phyloP scores from a whole-genome alignment of 169 alveolate genomes.

The Cyclospora cayetanensis region DNA sequence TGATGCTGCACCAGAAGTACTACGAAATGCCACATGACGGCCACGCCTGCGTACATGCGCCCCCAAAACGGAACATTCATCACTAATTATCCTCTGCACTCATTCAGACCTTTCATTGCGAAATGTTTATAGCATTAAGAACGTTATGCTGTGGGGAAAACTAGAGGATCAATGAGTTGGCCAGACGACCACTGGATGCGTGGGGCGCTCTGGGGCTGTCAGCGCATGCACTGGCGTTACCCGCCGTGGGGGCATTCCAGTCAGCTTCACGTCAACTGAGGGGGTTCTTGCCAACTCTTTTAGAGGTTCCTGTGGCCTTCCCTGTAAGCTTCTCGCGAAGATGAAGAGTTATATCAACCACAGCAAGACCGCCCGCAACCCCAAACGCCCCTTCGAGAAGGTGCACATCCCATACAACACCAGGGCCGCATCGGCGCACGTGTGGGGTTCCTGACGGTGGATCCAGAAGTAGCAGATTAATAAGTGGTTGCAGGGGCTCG shows the following conservation, averaged over 20 bases:
- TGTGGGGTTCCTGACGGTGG: neutral
- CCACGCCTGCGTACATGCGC: too few relatives aligned
- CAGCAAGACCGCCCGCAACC: slow-evolving; percentile 80
- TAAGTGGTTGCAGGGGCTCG: neutral
- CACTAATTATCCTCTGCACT: too few relatives aligned
- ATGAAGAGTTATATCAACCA: slow-evolving; percentile 80
- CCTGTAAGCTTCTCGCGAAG: slow-evolving; percentile 17
- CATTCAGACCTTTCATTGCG: too few relatives aligned
- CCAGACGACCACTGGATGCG: too few relatives aligned
- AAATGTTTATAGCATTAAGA: too few relatives aligned
- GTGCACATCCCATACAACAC: neutral
- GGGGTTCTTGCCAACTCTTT: slow-evolving; percentile 37
- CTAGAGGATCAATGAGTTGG: too few relatives aligned
- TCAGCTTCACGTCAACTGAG: neutral
- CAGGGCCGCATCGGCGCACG: neutral
- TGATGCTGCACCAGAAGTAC: too few relatives aligned
- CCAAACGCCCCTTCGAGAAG: slow-evolving; percentile 86
- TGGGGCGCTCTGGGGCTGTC: neutral
- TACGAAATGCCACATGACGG: too few relatives aligned
- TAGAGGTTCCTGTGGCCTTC: slow-evolving; percentile 48
- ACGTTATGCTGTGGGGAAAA: too few relatives aligned
- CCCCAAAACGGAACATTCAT: too few relatives aligned
- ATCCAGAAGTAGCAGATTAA: neutral
- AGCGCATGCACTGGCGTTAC: slow-evolving; percentile 33
- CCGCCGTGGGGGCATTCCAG: slow-evolving; percentile 31